Percentiles rank a stretch among this genome's conserved stretches.
These are phyloP conservation scores for Candida qinlingensis DNA, from an alignment of 805 yeast species.

Conservation along the genomic window DNA sequence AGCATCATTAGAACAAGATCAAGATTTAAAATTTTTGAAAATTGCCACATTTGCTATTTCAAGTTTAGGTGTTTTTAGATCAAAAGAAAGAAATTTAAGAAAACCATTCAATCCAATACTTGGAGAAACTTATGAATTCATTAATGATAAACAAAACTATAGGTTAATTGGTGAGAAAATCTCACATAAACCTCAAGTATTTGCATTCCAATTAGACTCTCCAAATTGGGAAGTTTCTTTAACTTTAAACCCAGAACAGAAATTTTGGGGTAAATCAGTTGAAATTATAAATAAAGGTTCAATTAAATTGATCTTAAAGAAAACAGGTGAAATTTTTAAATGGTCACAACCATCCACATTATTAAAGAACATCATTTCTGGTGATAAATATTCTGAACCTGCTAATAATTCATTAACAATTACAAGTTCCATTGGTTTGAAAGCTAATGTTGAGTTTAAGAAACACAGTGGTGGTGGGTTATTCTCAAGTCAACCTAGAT, in stretches of 20 bases:
- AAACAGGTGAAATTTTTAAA: constrained; percentile 61
- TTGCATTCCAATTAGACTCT: constrained; percentile 77
- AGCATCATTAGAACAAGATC: constrained; percentile 43
- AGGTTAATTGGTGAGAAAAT: constrained; percentile 83
- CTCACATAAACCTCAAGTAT: constrained; percentile 77
- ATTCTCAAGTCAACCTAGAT: constrained; percentile 70
- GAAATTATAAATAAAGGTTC: constrained; percentile 77
- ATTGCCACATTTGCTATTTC: constrained; percentile 83
- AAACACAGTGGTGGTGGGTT: constrained; percentile 55
- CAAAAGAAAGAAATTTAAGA: constrained; percentile 68
- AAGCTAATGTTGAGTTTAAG: constrained; percentile 69
- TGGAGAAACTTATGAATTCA: constrained; percentile 90
- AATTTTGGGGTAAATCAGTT: constrained; percentile 92
- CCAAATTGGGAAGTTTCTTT: constrained; percentile 63
- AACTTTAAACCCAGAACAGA: constrained; percentile 71
- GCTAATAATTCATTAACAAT: constrained; percentile 54
- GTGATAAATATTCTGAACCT: constrained; percentile 93
- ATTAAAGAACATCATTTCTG: constrained; percentile 84
- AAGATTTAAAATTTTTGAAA: constrained; percentile 53
- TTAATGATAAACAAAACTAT: constrained; percentile 75
- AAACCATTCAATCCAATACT: constrained; percentile 94
- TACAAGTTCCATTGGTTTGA: constrained; percentile 60
- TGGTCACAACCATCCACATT: constrained; percentile 83
- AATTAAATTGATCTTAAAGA: constrained; percentile 48
- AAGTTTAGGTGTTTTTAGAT: constrained; percentile 62